A percentile compares a stretch with the other conserved stretches of the same genome.
Evolutionary conservation across 2,329 filamentous ascomycete genomes (phyloP).

Genomic region (Sarocladium kiliense): DNA sequence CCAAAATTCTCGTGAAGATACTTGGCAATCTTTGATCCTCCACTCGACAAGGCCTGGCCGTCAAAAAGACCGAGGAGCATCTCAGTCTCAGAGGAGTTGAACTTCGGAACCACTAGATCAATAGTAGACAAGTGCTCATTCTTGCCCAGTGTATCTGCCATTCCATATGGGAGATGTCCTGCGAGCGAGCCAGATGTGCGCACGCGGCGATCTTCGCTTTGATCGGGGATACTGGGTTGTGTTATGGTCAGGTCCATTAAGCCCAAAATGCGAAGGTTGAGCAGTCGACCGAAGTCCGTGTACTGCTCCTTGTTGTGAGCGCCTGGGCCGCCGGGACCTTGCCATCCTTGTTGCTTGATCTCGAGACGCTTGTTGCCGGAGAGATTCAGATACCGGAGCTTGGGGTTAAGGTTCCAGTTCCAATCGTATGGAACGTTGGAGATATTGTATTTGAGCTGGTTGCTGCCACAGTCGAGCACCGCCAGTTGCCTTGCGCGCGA

Average conservation of each 20-base stretch:
- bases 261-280: slow-evolving; percentile 80
- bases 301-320: slow-evolving; percentile 58
- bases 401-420: slow-evolving; percentile 99
- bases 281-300: slow-evolving; percentile 83
- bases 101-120: slow-evolving; percentile 89
- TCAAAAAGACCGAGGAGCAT: slow-evolving; percentile 94
- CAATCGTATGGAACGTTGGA: slow-evolving; percentile 99
- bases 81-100: slow-evolving; percentile 85
- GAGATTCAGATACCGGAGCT: slow-evolving; percentile 89
- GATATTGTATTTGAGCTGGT: slow-evolving; percentile 95
- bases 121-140: slow-evolving; percentile 94
- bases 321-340: slow-evolving; percentile 41
- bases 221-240: slow-evolving; percentile 86
- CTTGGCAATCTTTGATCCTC: slow-evolving; percentile 93
- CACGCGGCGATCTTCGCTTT: slow-evolving; percentile 91
- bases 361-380: slow-evolving; percentile 96
- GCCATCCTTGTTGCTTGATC: slow-evolving; percentile 60
- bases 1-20: slow-evolving; percentile 96
- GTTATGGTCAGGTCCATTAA: slow-evolving; percentile 98
- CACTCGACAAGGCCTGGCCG: slow-evolving; percentile 79
- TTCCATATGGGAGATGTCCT: slow-evolving; percentile 87
- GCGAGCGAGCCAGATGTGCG: slow-evolving; percentile 94
- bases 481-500: slow-evolving; percentile 81
- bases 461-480: slow-evolving; percentile 91
- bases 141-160: slow-evolving; percentile 91